Evolutionary conservation across 2,329 filamentous ascomycete genomes (phyloP).

Genomic region (Cordyceps cicadae): DNA sequence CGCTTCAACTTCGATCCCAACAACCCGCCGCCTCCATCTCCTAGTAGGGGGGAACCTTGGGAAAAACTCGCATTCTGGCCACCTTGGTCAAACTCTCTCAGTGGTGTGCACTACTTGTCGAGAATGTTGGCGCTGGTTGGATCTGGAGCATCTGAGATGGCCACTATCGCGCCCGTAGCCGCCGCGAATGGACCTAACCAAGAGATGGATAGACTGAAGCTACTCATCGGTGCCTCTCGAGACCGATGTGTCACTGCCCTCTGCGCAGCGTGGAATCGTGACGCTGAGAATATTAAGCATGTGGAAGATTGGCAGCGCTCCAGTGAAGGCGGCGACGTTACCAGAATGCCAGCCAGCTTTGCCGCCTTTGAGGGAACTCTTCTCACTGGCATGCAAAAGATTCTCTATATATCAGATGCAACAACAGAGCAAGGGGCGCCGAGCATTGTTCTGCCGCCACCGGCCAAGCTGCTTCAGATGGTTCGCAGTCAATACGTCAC

Average conservation of each 20-base stretch:
- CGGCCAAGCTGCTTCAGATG: constrained; percentile 80
- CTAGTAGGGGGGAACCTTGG: constrained; percentile 75
- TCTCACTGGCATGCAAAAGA: constrained; percentile 83
- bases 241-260: constrained; percentile 81
- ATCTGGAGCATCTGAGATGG: constrained; percentile 80
- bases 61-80: constrained; percentile 96
- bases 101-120: constrained; percentile 82
- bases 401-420: constrained; percentile 84
- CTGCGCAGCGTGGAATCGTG: constrained; percentile 85
- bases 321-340: constrained; percentile 74
- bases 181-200: constrained; percentile 36
- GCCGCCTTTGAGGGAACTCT: constrained; percentile 76
- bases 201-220: constrained; percentile 63
- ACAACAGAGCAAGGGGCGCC: constrained; percentile 63
- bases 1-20: constrained; percentile 73
- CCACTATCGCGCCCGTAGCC: constrained; percentile 60
- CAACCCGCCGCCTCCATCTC: constrained; percentile 68
- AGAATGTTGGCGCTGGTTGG: constrained; percentile 76
- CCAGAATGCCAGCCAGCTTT: constrained; percentile 83
- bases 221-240: constrained; percentile 66
- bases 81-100: constrained; percentile 82
- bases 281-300: constrained; percentile 85
- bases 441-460: constrained; percentile 76
- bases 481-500: constrained; percentile 88
- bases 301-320: constrained; percentile 91